A percentile compares a stretch with the other conserved stretches of the same genome.
Conservation (phyloP, 768 basidiomycete species). For the Naematelia encephala region DNA sequence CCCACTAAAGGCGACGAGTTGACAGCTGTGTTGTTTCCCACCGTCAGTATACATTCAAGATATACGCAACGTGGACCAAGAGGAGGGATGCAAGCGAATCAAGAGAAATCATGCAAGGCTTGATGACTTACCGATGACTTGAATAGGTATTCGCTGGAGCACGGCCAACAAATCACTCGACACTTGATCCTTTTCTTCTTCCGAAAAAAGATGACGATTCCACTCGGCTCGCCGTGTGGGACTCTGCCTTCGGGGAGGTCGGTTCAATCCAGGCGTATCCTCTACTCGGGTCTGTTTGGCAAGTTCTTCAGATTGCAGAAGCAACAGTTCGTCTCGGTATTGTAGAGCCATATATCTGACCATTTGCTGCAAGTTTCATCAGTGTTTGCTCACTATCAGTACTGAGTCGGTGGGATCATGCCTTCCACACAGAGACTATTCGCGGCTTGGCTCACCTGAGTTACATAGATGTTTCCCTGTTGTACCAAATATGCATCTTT, state of each 20-base stretch:
- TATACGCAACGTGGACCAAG: too few species aligned
- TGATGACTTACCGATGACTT: constrained; percentile 74
- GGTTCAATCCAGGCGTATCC: neutral
- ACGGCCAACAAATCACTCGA: constrained; percentile 83
- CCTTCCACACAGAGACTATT: too few species aligned
- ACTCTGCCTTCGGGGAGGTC: constrained; percentile 1
- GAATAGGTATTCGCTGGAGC: constrained; percentile 87
- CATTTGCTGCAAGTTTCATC: constrained; percentile 67
- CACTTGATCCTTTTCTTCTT: constrained; percentile 61
- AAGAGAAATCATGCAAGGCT: neutral
- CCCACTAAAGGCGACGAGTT: constrained; percentile 58
- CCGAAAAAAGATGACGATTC: constrained; percentile 19
- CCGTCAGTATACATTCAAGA: neutral
- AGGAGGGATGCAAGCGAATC: too few species aligned
- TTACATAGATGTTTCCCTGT: constrained; percentile 89
- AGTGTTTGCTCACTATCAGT: constrained; percentile 1
- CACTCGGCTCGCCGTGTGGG: constrained; percentile 5
- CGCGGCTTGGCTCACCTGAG: constrained; percentile 63
- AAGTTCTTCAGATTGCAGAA: constrained; percentile 63
- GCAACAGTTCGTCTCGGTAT: constrained; percentile 79
- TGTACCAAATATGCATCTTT: constrained; percentile 86
- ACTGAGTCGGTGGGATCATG: constrained; percentile 4
- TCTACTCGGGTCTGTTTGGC: constrained; percentile 50
- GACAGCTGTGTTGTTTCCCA: constrained; percentile 30
- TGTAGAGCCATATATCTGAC: constrained; percentile 89